phyloP scores from a whole-genome alignment of 192 early-diverging fungal genomes.

The Backusella westeae region DNA sequence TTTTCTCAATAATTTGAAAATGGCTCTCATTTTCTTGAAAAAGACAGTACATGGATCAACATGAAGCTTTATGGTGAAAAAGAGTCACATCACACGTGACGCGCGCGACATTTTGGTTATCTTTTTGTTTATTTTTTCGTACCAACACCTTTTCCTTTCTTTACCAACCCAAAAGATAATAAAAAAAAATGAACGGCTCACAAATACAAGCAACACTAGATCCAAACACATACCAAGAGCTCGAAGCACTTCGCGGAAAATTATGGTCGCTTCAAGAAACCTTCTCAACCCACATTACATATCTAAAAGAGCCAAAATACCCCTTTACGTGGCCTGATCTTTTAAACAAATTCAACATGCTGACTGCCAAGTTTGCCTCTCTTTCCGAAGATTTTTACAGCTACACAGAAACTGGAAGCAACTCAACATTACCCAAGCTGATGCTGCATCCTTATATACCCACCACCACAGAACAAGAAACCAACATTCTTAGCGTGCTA shows the following conservation, averaged over 20 bases:
- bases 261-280: slow-evolving; percentile 39
- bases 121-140: neutral
- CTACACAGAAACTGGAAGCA: slow-evolving; percentile 30
- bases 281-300: slow-evolving; percentile 36
- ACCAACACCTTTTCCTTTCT: neutral
- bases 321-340: slow-evolving; percentile 42
- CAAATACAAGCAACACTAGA: slow-evolving; percentile 25
- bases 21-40: too few species aligned
- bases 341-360: slow-evolving; percentile 43
- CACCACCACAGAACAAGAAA: slow-evolving; percentile 34
- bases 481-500: slow-evolving; percentile 33
- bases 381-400: slow-evolving; percentile 39
- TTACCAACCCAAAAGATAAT: neutral
- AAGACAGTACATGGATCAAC: too few species aligned
- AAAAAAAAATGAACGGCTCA: slow-evolving; percentile 1
- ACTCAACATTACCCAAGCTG: slow-evolving; percentile 29
- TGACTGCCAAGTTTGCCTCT: slow-evolving; percentile 40
- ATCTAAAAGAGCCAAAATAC: slow-evolving; percentile 37
- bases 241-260: slow-evolving; percentile 35
- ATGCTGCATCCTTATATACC: slow-evolving; percentile 37
- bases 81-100: too few species aligned
- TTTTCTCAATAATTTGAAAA: too few species aligned
- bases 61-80: too few species aligned
- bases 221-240: slow-evolving; percentile 27
- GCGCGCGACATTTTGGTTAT: neutral